Percentiles rank a stretch among this genome's conserved stretches.
phyloP scores from a whole-genome alignment of 371 early-diverging fungal genomes.

The Mucor velutinosus region DNA sequence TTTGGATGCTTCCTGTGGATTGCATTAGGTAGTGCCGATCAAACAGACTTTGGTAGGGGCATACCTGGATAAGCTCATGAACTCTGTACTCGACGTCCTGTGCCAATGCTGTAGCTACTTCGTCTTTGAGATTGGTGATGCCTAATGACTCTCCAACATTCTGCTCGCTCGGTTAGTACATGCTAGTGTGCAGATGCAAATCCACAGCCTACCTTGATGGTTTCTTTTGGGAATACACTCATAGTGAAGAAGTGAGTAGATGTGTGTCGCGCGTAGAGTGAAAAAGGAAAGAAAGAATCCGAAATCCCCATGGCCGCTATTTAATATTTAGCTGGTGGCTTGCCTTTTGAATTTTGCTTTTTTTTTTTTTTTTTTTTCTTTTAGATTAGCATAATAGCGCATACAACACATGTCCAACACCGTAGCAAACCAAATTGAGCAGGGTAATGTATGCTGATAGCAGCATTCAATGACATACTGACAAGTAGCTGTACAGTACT shows the following conservation, averaged over 20 bases:
- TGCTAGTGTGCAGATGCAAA: not conserved
- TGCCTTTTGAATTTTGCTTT: not conserved
- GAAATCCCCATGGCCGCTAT: not conserved
- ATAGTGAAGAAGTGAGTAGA: not conserved
- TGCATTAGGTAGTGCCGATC: not conserved
- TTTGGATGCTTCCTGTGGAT: constrained; percentile 90
- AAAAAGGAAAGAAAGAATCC: not conserved
- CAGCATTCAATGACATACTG: not conserved
- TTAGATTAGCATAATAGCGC: too few relatives aligned
- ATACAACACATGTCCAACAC: constrained; percentile 8
- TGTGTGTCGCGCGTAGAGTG: not conserved
- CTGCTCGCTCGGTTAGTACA: constrained; percentile 28
- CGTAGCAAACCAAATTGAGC: constrained; percentile 24
- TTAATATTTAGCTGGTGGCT: not conserved
- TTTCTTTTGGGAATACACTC: constrained; percentile 25
- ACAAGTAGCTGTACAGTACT: constrained; percentile 33
- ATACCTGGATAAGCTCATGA: constrained; percentile 92
- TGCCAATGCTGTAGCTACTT: constrained; percentile 85
- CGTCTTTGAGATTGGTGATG: constrained; percentile 90
- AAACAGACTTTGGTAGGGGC: not conserved
- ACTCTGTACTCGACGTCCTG: constrained; percentile 98
- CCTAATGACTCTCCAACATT: constrained; percentile 92
- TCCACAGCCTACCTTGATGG: constrained; percentile 10
- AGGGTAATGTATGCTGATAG: constrained; percentile 9
- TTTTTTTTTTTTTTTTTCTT: not conserved